Conservation (phyloP, 768 basidiomycete genomes). For the Amanita muscaria region DNA sequence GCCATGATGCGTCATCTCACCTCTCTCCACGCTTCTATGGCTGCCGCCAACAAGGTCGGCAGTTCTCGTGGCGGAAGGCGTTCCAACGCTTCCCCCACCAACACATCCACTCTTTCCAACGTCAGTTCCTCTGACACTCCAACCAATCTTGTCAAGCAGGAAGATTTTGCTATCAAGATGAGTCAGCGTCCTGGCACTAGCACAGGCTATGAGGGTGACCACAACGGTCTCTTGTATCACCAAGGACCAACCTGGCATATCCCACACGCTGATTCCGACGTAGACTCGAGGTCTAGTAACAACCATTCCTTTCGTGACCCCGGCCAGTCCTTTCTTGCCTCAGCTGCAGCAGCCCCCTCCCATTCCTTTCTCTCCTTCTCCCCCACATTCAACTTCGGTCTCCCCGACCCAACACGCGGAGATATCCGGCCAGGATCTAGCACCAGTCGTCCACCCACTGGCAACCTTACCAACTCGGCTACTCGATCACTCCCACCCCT, state of each 20-base stretch:
- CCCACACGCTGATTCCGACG: conserved; percentile 31
- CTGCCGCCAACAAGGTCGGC: conserved; percentile 40
- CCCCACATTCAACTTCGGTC: conserved; percentile 24
- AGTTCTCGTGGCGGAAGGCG: conserved; percentile 14
- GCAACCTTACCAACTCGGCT: conserved; percentile 28
- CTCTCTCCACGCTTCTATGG: conserved; percentile 75
- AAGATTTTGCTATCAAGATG: conserved; percentile 24
- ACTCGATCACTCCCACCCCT: conserved; percentile 57
- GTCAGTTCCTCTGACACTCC: conserved; percentile 9
- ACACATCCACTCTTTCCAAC: conserved; percentile 8
- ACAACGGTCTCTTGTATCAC: conserved; percentile 23
- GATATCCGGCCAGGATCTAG: conserved; percentile 20
- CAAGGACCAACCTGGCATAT: conserved; percentile 28
- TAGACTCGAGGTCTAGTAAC: conserved; percentile 21
- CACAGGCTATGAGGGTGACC: conserved; percentile 59
- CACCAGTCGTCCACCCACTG: conserved; percentile 42
- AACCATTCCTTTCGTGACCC: conserved; percentile 71
- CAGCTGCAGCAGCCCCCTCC: conserved; percentile 13
- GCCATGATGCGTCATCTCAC: conserved; percentile 88
- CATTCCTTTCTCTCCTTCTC: conserved; percentile 30
- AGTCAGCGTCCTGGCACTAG: conserved; percentile 62
- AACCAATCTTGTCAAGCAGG: conserved; percentile 31
- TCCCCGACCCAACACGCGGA: conserved; percentile 18
- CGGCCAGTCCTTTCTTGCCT: conserved; percentile 77
- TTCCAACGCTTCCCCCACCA: conserved; percentile 13